Evolutionary conservation across 2,329 filamentous ascomycete genomes (phyloP).

Genomic region (Fusarium vanettenii): DNA sequence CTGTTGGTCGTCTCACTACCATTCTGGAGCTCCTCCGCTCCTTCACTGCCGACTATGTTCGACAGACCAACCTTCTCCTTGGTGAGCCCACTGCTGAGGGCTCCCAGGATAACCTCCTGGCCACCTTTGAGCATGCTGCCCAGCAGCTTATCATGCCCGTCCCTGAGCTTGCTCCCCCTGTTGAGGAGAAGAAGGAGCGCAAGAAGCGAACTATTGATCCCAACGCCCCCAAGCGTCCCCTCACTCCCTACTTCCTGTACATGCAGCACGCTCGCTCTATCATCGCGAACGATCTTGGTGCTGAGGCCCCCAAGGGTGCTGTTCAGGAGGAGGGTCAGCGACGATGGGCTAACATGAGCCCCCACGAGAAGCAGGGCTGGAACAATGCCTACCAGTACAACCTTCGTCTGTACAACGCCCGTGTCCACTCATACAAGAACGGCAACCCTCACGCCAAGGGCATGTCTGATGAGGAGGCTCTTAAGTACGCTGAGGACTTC

Average conservation of each 20-base stretch:
- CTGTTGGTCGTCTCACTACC: slow-evolving; percentile 72
- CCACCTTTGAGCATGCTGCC: slow-evolving; percentile 65
- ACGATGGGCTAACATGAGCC: slow-evolving; percentile 83
- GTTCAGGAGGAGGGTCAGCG: slow-evolving; percentile 89
- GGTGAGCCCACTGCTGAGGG: slow-evolving; percentile 69
- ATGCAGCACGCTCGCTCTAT: slow-evolving; percentile 88
- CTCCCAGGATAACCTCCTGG: slow-evolving; percentile 56
- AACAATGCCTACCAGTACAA: slow-evolving; percentile 76
- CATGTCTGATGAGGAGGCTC: slow-evolving; percentile 71
- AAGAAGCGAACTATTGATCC: slow-evolving; percentile 90
- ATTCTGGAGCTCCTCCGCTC: slow-evolving; percentile 84
- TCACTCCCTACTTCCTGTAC: slow-evolving; percentile 96
- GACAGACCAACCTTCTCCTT: slow-evolving; percentile 87
- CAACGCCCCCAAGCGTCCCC: slow-evolving; percentile 91
- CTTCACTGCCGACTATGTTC: slow-evolving; percentile 85
- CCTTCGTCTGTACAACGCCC: slow-evolving; percentile 72
- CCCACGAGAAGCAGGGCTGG: slow-evolving; percentile 78
- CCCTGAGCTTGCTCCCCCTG: slow-evolving; percentile 56
- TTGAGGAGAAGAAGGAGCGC: slow-evolving; percentile 84
- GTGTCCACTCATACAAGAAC: slow-evolving; percentile 72
- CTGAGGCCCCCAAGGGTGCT: slow-evolving; percentile 83
- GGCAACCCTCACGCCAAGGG: slow-evolving; percentile 69
- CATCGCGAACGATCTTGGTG: slow-evolving; percentile 82
- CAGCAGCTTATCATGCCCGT: slow-evolving; percentile 58
- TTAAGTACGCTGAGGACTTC: slow-evolving; percentile 69